phyloP scores from a whole-genome alignment of 345 rosid species.

The Eucalyptus brandiana region DNA sequence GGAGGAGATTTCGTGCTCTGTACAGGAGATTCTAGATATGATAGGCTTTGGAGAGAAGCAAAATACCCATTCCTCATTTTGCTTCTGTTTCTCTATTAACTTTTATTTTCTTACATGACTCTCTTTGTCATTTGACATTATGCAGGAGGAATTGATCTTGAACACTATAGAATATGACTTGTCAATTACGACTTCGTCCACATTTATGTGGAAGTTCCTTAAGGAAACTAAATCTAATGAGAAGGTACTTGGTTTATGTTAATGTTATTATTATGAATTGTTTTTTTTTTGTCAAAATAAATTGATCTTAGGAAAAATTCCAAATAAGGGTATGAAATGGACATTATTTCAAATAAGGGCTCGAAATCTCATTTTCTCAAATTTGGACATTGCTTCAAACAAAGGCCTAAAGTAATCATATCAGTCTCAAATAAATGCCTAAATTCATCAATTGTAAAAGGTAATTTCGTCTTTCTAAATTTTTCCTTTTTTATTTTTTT shows the following conservation, averaged over 20 bases:
- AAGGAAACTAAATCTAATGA: no score
- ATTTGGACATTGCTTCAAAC: no score
- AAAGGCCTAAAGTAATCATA: accelerated
- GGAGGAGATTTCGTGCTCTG: background rate
- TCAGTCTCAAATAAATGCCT: no score
- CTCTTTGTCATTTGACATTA: background rate
- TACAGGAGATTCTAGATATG: accelerated
- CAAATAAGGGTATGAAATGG: no score
- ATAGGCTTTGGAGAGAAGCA: background rate
- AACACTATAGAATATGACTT: background rate
- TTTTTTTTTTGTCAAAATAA: no score
- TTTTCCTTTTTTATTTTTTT: no score
- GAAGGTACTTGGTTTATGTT: no score
- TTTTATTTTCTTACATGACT: background rate
- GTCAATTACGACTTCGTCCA: background rate
- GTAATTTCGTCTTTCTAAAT: no score
- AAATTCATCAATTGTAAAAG: no score
- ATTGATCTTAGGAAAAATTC: no score
- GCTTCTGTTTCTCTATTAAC: background rate
- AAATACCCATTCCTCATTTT: no score
- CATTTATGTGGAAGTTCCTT: background rate
- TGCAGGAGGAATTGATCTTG: background rate
- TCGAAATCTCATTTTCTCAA: accelerated
- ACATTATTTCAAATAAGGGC: no score
- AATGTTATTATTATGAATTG: background rate